phyloP scores from a whole-genome alignment of 331 rosid genomes.

The Pyracantha coccinea region DNA sequence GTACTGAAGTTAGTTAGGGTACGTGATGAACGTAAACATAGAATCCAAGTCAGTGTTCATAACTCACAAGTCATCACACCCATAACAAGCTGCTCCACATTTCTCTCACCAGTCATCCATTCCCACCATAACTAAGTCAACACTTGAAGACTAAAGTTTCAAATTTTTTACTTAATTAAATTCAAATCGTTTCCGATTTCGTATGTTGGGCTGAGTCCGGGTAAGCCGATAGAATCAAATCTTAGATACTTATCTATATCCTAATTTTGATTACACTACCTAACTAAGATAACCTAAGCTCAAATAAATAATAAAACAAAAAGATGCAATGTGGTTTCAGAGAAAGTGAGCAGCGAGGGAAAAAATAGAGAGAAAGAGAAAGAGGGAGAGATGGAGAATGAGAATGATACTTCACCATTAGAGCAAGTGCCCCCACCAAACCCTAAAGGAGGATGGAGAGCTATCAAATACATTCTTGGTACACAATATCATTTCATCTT shows the following conservation, averaged over 20 bases:
- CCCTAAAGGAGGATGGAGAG: conserved; percentile 64
- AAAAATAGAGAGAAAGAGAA: background rate
- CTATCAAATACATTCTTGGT: conserved; percentile 62
- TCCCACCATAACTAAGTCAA: background rate
- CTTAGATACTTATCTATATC: too few species aligned
- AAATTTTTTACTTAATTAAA: background rate
- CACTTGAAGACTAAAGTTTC: background rate
- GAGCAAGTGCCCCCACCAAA: conserved; percentile 9
- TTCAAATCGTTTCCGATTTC: background rate
- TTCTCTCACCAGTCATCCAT: background rate
- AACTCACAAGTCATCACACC: background rate
- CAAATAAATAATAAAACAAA: background rate
- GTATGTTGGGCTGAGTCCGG: background rate
- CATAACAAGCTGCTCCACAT: background rate
- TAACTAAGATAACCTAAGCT: too few species aligned
- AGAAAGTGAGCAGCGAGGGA: background rate
- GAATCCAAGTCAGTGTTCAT: background rate
- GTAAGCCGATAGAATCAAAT: background rate
- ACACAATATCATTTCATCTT: background rate
- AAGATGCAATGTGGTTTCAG: background rate
- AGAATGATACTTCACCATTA: conserved; percentile 1
- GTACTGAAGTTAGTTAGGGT: too few species aligned
- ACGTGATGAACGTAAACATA: background rate
- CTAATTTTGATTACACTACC: too few species aligned
- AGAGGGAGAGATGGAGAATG: conserved; percentile 7